A percentile compares a stretch with the other conserved stretches of the same genome.
These are phyloP conservation scores for Pulveroboletus sp. DNA, from an alignment of 768 basidiomycete genomes.

Conservation along the genomic window DNA sequence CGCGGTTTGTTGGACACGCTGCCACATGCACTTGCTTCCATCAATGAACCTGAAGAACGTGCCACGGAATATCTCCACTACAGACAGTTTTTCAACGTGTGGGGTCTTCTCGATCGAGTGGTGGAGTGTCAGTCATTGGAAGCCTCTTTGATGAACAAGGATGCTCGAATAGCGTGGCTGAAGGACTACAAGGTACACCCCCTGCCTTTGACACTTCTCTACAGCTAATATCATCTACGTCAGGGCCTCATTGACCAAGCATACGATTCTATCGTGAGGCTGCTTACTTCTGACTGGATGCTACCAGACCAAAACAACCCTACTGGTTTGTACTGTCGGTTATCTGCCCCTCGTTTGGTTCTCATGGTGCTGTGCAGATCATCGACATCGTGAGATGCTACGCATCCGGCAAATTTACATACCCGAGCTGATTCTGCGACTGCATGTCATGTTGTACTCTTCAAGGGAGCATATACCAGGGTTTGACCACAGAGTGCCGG, in stretches of 20 bases:
- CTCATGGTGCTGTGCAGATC: constrained; percentile 39
- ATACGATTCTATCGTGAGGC: constrained; percentile 58
- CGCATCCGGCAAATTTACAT: constrained; percentile 87
- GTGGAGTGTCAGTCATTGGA: constrained; percentile 58
- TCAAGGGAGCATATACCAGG: constrained; percentile 62
- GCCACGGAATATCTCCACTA: constrained; percentile 78
- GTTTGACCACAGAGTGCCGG: constrained; percentile 39
- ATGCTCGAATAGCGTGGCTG: constrained; percentile 57
- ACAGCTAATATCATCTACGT: background rate
- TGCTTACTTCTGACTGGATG: constrained; percentile 78
- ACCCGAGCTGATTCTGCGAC: constrained; percentile 82
- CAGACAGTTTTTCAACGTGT: constrained; percentile 71
- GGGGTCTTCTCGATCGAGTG: constrained; percentile 61
- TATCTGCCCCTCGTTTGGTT: background rate
- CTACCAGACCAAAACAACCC: constrained; percentile 47
- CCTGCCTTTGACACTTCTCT: background rate
- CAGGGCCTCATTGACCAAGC: constrained; percentile 61
- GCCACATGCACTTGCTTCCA: constrained; percentile 56
- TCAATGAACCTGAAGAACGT: constrained; percentile 64
- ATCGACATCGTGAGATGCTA: constrained; percentile 59
- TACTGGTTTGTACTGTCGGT: constrained; percentile 26
- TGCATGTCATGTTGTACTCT: constrained; percentile 67
- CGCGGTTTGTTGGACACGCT: constrained; percentile 53
- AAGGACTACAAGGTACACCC: constrained; percentile 53
- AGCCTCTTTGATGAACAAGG: constrained; percentile 52